Evolutionary conservation across 306 rosid genomes (phyloP), one percentile per base, ranked within the genome.

Genomic region (Ceratonia siliqua): DNA sequence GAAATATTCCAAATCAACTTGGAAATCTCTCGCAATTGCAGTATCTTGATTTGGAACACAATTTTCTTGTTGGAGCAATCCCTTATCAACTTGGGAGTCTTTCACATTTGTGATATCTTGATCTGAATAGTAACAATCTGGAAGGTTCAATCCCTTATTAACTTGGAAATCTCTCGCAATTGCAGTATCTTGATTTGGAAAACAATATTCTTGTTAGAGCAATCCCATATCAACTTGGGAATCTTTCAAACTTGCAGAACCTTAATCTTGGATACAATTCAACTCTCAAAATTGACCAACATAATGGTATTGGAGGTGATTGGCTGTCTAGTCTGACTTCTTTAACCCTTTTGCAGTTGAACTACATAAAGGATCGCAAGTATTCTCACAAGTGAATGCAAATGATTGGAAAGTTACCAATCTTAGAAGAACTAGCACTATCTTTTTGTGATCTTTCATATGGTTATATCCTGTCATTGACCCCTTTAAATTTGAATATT

Each of bases 201-300:
- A 0, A 0, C 0, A 32, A 30, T 15, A 0, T 0, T n/a, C 6
- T 33, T 8, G 1, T 0, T 2, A 43, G 66, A 32, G 14, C 1
- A 17, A 33, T 32, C 2, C 66, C 66, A n/a, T 0, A 6, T 32
- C 65, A 32, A 8, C 42, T 58, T 21, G 52, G 30, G 11, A 35
- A 17, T 5, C 68, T 62, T 3, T 33, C 68, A 0, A 6, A 35
- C 45, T 62, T 36, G 28, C 46, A 18, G 41, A 3, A 9, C 2
- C 48, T 36, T 18, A 1, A 20, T 11, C 32, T 62, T 9, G 2
- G 14, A 35, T 1, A 0, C 4, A 3, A 3, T n/a, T 14, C 2
- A 9, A 6, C 9, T 14, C 38, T 64, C 6, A 6, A 39, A 7
- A 64, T 13, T 62, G 17, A 6, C 8, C n/a, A 57, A 27, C 21